Evolutionary conservation across 108 stramenopile genomes (phyloP), one percentile per base, ranked within the genome.

Genomic region (Schizochytrium sp.): DNA sequence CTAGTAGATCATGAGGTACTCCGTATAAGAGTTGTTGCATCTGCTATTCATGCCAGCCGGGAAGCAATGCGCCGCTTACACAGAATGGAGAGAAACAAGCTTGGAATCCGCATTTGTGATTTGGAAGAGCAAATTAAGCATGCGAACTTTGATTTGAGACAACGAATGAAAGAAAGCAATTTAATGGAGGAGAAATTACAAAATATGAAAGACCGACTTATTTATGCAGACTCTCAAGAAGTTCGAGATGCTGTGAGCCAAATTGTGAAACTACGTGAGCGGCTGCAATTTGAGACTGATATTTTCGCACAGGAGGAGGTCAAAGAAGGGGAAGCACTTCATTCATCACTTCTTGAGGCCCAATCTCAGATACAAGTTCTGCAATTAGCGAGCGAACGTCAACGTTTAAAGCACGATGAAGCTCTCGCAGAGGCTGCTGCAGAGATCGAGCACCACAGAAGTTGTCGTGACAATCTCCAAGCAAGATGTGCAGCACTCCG

Each of bases 371-470:
- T 69, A 44, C 64, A 69, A 38, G 7, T 69, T 15, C 15, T 69
- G 19, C 42, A 69, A 38, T 44, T 69, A 7, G 28, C 15, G 1
- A 44, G 64, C 64, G 64, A 69, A 44, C 64, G 64, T 8, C 64
- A 69, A 44, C 64, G 64, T 44, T 44, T 69, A 0, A 69, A 69
- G 28, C 64, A 69, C 28, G 7, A 8, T 3, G 64, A 69, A 44
- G 64, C 64, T 10, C 7, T 69, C 28, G 64, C 64, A 8, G 64
- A 69, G 28, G 64, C 64, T 7, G 42, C 0, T 13, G 64, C 64
- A 8, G 64, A 69, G 15, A 38, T 38, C 28, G 64, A 69, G 64
- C 64, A 69, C 64, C 64, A 69, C 64, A 69, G 44, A 15, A 44
- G 44, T 7, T 69, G 64, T 15, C 64, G 64, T 0, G 12, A 69